These are phyloP conservation scores for Epichloe uncinata DNA, from an alignment of 2,329 filamentous ascomycete species.

Conservation along the genomic window DNA sequence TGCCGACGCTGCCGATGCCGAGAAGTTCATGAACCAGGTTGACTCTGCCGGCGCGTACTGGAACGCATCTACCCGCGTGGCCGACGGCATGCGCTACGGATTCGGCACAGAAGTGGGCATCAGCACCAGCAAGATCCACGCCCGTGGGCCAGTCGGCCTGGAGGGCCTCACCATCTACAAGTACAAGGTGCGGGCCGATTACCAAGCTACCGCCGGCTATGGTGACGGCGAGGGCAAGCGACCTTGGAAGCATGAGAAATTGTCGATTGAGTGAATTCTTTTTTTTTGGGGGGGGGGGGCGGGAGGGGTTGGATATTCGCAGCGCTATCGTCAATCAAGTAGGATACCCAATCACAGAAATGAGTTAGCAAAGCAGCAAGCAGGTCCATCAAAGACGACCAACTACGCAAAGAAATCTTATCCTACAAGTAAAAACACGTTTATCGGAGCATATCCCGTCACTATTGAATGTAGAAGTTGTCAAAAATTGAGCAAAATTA, in stretches of 20 bases:
- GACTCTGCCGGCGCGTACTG: slow-evolving; percentile 92
- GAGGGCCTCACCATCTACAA: slow-evolving; percentile 97
- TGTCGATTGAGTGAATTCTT: slow-evolving; percentile 13
- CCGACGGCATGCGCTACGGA: slow-evolving; percentile 92
- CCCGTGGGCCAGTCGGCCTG: slow-evolving; percentile 80
- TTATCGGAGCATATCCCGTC: too few relatives aligned
- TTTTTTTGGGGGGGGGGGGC: too few relatives aligned
- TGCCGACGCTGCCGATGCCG: slow-evolving; percentile 49
- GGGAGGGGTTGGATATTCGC: neutral
- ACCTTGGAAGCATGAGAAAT: slow-evolving; percentile 44
- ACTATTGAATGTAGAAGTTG: slow-evolving; percentile 24
- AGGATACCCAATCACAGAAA: neutral
- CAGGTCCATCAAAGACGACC: too few relatives aligned
- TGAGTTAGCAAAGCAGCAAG: neutral
- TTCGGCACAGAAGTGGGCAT: slow-evolving; percentile 98
- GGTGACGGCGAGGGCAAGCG: slow-evolving; percentile 48
- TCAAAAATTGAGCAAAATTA: slow-evolving; percentile 1
- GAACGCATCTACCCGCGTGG: slow-evolving; percentile 90
- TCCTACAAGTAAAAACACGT: too few relatives aligned
- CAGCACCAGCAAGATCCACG: slow-evolving; percentile 97
- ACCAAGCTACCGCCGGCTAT: slow-evolving; percentile 71
- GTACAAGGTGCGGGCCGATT: slow-evolving; percentile 75
- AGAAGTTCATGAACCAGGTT: slow-evolving; percentile 70
- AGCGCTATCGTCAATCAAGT: neutral
- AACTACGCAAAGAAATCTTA: too few relatives aligned